Evolutionary conservation across 2,329 filamentous ascomycete genomes (phyloP), one percentile per base, ranked within the genome.

Genomic region (Macrophomina tecta): DNA sequence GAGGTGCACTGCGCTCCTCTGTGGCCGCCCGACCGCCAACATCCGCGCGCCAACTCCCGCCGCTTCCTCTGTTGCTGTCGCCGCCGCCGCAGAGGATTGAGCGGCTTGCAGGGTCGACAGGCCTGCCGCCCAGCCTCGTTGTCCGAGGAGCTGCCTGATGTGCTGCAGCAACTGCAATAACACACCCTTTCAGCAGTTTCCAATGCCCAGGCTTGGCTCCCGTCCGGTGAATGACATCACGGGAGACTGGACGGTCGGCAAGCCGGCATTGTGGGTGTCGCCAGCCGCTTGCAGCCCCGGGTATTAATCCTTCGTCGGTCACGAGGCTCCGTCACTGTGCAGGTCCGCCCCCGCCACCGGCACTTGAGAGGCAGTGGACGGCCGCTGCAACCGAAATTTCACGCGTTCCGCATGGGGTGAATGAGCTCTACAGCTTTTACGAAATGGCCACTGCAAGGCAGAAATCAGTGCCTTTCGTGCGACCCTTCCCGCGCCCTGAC

Each of bases 261-360:
- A 36, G 30, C 30, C 58, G 58, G 58, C 58, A 48, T 8, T 16
- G 40, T 18, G 32, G 52, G 32, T n/a, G 34, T 40, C 52, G 52
- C 28, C 51, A 34, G 51, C 16, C 30, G 28, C n/a, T 12, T 6
- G 36, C 38, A 45, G 53, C 23, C 16, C 52, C 36, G 30, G 55
- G 38, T 38, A 49, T 38, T 32, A 12, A 62, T 62, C 58, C 58
- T 62, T 36, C 45, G 42, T 16, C n/a, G 45, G 58, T 62, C 58
- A 49, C 58, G 45, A 40, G 58, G 56, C 18, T 7, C 42, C 16
- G 32, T 60, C 56, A 18, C 11, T 23, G 56, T 62, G 42, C 42
- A 32, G 38, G 2, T 7, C 14, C 58, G 58, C 58, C 58, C 49
- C 58, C 58, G 45, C 58, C 58, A 49, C 16, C 58, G 58, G 45